Percentiles rank a stretch among this genome's conserved stretches.
Conservation (phyloP, 306 rosid species). For the Lathyrus oleraceus region DNA sequence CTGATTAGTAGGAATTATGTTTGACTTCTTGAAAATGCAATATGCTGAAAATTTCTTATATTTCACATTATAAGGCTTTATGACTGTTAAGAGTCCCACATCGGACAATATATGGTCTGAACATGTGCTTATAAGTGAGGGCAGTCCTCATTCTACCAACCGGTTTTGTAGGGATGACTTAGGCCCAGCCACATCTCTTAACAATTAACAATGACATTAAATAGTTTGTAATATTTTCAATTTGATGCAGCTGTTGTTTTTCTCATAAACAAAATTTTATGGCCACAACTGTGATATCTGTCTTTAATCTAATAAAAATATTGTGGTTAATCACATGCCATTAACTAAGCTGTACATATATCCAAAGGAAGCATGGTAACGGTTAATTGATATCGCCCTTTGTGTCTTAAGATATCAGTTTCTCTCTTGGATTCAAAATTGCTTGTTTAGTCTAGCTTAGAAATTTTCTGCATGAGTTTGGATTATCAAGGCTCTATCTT, state of each 20-base stretch:
- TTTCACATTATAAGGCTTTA: conserved; percentile 7
- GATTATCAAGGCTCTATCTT: conserved; percentile 17
- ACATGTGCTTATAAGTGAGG: too few species aligned
- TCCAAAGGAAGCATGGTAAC: not conserved
- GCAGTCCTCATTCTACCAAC: too few species aligned
- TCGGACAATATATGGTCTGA: too few species aligned
- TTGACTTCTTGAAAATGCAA: not conserved
- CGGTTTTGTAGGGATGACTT: too few species aligned
- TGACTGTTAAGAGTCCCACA: too few species aligned
- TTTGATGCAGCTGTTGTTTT: conserved; percentile 17
- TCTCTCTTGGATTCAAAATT: conserved; percentile 4
- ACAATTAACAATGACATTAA: too few species aligned
- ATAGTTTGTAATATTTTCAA: conserved; percentile 4
- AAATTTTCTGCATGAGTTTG: conserved; percentile 14
- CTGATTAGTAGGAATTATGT: too few species aligned
- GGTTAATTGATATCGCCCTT: conserved; percentile 6
- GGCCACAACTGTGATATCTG: not conserved
- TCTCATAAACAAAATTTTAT: conserved; percentile 4
- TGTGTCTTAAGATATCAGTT: conserved; percentile 4
- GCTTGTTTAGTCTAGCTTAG: not conserved
- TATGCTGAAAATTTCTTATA: conserved; percentile 10
- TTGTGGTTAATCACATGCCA: conserved; percentile 7
- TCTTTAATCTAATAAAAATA: conserved; percentile 8
- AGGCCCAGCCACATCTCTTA: too few species aligned
- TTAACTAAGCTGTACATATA: conserved; percentile 12